Base-by-base conservation (phyloP, 2,329 filamentous ascomycete genomes). In the Raffaelea arxii region DNA sequence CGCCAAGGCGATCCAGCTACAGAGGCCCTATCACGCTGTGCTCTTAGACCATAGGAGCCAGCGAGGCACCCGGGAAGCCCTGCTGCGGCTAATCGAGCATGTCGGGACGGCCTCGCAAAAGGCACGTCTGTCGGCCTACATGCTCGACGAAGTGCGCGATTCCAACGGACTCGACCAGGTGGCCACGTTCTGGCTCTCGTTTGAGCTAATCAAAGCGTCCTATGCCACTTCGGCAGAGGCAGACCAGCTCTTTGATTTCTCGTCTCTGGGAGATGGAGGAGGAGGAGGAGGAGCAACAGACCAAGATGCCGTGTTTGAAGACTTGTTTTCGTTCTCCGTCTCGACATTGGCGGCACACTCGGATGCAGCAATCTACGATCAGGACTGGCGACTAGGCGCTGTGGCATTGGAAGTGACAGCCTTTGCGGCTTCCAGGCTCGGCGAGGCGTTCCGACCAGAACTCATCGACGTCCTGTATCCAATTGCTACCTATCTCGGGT, bases 391-490 rank as follows among this genome's bases (percentile, higher is more conserved):
- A 25, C 63, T 88, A 19, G 77, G 84, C 59, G 85, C 87, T 2
- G 73, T 96, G 27, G 84, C 90, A 1, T 66, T 98, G 2, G 91
- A 97, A 61, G 77, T 84, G 2, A 71, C 90, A 6, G 82, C 89
- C 0, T 77, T 91, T 46, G 82, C 88, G 51, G 86, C 91, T 3
- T 71, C 75, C 23, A 77, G 77, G 18, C 69, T 84, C 32, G 75
- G 78, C 19, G 60, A 73, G 44, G 75, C 77, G 0, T 98, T 96
- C 61, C 80, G 85, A 3, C 77, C 81, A 3, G 91, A 97, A 59
- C 74, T 98, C 10, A 87, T 96, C 43, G 92, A 98, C 55, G 80
- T 89, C 0, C 68, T 98, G 12, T 98, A 95, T 61, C 90, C 92
- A 0, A 74, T 95, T n/a, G 77, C 94, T 0, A 86, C 92, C n/a